These are phyloP conservation scores for Hyphopichia wangnamkhiaoensis DNA, from an alignment of 1,139 yeast species.

Conservation along the genomic window DNA sequence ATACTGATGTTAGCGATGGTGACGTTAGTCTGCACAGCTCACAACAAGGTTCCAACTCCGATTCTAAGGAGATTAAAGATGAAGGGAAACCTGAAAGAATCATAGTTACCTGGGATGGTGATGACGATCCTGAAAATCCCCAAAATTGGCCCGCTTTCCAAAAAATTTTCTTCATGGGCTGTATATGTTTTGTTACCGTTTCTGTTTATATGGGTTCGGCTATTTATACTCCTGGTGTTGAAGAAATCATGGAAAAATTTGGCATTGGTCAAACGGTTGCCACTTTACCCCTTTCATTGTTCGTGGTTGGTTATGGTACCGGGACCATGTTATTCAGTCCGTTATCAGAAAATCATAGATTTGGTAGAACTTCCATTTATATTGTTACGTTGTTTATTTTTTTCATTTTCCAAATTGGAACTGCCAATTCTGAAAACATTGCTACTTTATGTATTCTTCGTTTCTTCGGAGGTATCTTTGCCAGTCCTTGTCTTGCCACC, in stretches of 20 bases:
- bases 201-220: conserved; percentile 31
- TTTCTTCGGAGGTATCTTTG: conserved; percentile 36
- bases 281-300: conserved; percentile 39
- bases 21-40: too few relatives aligned
- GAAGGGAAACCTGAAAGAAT: conserved; percentile 8
- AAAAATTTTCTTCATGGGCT: conserved; percentile 19
- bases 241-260: conserved; percentile 42
- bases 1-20: conserved; percentile 5
- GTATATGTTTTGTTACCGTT: conserved; percentile 23
- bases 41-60: conserved; percentile 3
- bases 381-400: conserved; percentile 29
- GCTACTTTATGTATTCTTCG: conserved; percentile 33
- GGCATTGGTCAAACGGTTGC: conserved; percentile 45
- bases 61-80: conserved; percentile 1
- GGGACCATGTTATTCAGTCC: conserved; percentile 61
- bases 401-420: conserved; percentile 35
- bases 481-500: conserved; percentile 37
- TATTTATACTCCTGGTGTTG: conserved; percentile 30
- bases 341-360: conserved; percentile 46
- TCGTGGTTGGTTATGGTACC: conserved; percentile 56
- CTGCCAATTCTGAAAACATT: conserved; percentile 31
- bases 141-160: conserved; percentile 25
- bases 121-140: conserved; percentile 33
- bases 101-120: conserved; percentile 27
- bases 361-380: conserved; percentile 54